Evolutionary conservation across 202 grass and related monocot species (phyloP).

Genomic region (Alloteropsis angusta): DNA sequence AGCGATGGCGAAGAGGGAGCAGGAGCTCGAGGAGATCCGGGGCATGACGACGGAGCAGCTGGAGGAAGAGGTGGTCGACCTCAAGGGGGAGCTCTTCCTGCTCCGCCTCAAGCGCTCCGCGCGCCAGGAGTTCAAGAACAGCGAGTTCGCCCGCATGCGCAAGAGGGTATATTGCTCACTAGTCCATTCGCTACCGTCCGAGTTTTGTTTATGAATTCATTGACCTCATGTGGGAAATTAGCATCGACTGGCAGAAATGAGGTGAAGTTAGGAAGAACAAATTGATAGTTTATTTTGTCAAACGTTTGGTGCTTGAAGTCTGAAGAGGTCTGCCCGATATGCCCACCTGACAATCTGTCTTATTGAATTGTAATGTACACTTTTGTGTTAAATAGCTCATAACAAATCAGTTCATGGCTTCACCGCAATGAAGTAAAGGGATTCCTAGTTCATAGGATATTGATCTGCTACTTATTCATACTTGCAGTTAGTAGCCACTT

Average conservation of each 20-base stretch:
- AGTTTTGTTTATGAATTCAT: background rate
- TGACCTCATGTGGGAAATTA: background rate
- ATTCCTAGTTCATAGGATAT: background rate
- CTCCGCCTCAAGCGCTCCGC: slow-evolving; percentile 90
- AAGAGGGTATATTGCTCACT: slow-evolving; percentile 49
- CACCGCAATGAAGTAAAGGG: background rate
- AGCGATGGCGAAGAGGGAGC: slow-evolving; percentile 75
- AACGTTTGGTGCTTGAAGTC: background rate
- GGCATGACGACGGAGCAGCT: slow-evolving; percentile 59
- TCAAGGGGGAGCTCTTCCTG: slow-evolving; percentile 93
- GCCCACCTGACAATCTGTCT: background rate
- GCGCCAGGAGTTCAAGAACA: slow-evolving; percentile 84
- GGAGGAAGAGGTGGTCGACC: slow-evolving; percentile 80
- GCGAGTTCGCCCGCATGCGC: slow-evolving; percentile 69
- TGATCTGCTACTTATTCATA: background rate
- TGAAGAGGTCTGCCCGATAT: background rate
- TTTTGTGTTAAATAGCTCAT: background rate
- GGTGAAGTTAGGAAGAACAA: background rate
- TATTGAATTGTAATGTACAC: background rate
- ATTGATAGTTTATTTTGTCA: background rate
- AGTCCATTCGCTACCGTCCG: background rate
- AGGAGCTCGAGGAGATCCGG: slow-evolving; percentile 79
- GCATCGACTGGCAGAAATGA: background rate
- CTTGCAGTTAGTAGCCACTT: background rate
- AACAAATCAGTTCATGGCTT: background rate